These are phyloP conservation scores for Mortierella sp. DNA, from an alignment of 371 early-diverging fungal species.

Conservation along the genomic window DNA sequence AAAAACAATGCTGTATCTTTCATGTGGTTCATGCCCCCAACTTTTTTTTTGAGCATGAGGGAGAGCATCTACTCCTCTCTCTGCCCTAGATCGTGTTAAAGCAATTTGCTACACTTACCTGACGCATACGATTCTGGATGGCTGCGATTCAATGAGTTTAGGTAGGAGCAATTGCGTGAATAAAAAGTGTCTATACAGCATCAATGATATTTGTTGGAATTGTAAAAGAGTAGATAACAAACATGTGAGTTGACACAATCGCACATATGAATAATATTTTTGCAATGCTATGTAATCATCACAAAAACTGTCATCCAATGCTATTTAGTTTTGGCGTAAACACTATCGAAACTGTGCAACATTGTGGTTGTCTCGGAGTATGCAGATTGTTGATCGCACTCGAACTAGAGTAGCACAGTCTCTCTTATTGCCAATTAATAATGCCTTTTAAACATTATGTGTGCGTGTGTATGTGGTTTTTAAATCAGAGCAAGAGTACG, in stretches of 20 bases:
- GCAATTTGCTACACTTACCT: constrained; percentile 14
- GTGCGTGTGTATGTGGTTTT: not conserved
- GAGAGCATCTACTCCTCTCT: not conserved
- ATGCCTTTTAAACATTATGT: no score
- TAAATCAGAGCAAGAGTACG: no score
- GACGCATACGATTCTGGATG: constrained; percentile 43
- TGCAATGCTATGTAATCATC: not conserved
- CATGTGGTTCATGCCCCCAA: not conserved
- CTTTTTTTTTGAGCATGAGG: not conserved
- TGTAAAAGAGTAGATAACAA: not conserved
- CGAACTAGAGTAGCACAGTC: no score
- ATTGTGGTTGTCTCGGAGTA: not conserved
- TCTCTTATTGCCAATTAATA: no score
- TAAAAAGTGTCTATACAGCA: constrained; percentile 31
- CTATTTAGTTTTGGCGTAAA: not conserved
- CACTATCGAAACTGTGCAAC: not conserved
- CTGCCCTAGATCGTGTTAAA: not conserved
- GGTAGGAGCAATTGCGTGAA: constrained; percentile 40
- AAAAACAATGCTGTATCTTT: not conserved
- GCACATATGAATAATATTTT: not conserved
- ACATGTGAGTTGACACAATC: not conserved
- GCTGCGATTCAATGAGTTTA: constrained; percentile 43
- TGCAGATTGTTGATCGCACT: no score
- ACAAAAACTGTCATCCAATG: no score
- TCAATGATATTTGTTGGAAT: not conserved